Conservation (phyloP, 176 grass and related monocot genomes). For the Carex kokanica region DNA sequence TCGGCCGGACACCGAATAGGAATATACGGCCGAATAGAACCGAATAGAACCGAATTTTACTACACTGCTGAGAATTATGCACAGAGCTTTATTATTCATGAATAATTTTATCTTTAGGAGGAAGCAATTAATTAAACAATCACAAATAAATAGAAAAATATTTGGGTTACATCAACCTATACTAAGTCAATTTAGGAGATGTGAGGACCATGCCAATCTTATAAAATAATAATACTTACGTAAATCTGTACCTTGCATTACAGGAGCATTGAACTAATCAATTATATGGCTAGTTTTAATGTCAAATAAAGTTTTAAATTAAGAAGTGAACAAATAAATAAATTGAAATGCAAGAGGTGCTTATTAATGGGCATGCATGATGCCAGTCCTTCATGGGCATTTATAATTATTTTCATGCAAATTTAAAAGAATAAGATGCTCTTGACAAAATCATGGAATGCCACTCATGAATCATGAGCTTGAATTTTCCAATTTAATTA, state of each 20-base stretch:
- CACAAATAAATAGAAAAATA: neutral
- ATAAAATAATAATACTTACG: neutral
- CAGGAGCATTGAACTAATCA: conserved; percentile 1
- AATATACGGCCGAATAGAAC: too few species aligned
- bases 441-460: neutral
- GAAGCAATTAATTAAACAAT: neutral
- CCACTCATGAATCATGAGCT: neutral
- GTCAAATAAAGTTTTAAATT: neutral
- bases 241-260: neutral
- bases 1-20: too few species aligned
- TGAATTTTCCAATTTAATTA: conserved; percentile 7
- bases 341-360: neutral
- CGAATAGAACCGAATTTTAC: too few species aligned
- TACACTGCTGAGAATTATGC: neutral
- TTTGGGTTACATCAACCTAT: neutral
- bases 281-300: neutral
- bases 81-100: neutral
- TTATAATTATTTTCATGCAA: neutral
- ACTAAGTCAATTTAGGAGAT: neutral
- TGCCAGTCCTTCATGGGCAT: neutral
- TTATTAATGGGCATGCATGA: neutral
- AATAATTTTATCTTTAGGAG: too few species aligned
- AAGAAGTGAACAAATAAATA: neutral
- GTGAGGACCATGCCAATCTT: neutral
- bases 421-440: neutral